Base-by-base conservation (phyloP, 2,329 filamentous ascomycete species). In the Xylaria sp. region DNA sequence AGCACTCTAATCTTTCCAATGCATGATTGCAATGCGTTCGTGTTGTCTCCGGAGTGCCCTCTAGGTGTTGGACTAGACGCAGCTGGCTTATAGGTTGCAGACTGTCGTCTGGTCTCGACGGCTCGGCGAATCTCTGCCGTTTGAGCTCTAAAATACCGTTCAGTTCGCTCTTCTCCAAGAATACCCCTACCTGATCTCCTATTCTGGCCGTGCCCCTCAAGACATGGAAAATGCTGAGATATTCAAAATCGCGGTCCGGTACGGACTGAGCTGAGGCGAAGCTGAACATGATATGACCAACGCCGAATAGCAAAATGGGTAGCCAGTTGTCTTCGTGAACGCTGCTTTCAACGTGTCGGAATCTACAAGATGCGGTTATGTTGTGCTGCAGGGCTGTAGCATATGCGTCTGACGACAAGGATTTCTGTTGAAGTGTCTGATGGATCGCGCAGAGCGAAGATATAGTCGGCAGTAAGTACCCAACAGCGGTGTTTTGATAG, bases 241-340 rank as follows among this genome's bases (percentile, higher is more conserved):
- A 70, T 20, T 67, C 67, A 39, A 69, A 67, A 1, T 52, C 46
- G 25, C 39, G 48, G 25, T 73, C 64, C 4, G 70, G 54, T 15
- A 59, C 28, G 6, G 49, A 62, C 41, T 68, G 54, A 12, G 66
- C 64, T 1, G 61, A 61, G 10, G 71, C 72, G 25, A 77, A 75
- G 31, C 72, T 73, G 60, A 75, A 77, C 41, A 77, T 70, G 48
- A 75, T 71, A 25, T 75, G 68, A 1, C 72, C 69, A 20, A 76
- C 56, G 20, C 72, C 73, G 41, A 76, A 76, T 55, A 72, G 62
- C 39, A 75, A 54, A 5, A 71, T 66, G 0, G 74, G 69, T 10
- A 76, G 62, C 75, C 91, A 94, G 70, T 92, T 91, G 41, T 91
- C 88, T 54, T 90, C 90, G 75, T 92, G 91, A 57, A 90, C 78